Evolutionary conservation across 2,329 filamentous ascomycete genomes (phyloP), one percentile per base, ranked within the genome.

Genomic region (Botryotinia calthae): DNA sequence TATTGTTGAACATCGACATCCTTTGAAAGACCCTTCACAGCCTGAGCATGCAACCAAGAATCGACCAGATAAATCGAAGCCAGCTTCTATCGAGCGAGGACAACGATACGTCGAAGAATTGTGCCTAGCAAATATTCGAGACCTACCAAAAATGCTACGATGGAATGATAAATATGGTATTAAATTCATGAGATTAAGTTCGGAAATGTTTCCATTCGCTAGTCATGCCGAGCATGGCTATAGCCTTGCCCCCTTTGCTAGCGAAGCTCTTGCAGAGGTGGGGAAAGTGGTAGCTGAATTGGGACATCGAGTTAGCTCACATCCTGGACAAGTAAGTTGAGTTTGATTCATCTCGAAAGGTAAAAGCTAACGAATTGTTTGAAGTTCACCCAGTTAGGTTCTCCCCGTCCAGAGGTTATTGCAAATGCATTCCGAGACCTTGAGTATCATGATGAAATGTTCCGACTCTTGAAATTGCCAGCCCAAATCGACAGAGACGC

Each of bases 191-290:
- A 89, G 95, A 1, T 85, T 98, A 31, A 97, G 93, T 77, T 97
- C 93, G 71, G 95, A 98, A 78, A 98, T 98, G 93, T 98, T 98
- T 76, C 95, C 95, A 0, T 98, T 98, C 81, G 95, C 95, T 2
- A 97, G 93, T 76, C 95, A 98, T 79, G 87, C 88, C 37, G 91
- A 93, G 75, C 91, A 97, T 76, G 95, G 95, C 0, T 98, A 98
- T 82, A 91, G 89, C 77, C 86, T 98, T 20, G 90, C 90, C 0
- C 91, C 93, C 0, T 98, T 98, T 80, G 95, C 95, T 0, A 89
- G 92, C 0, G 90, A 94, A 22, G 89, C 88, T 0, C 85, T 98
- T 16, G 91, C 88, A 3, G 91, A 95, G 76, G 93, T 89, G 12
- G 95, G 95, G 1, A 90, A 85, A 78, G 89, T 97, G 4, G 90